A percentile compares a stretch with the other conserved stretches of the same genome.
phyloP scores from a whole-genome alignment of 352 stramenopile species.

The Globisporangium alternatum region DNA sequence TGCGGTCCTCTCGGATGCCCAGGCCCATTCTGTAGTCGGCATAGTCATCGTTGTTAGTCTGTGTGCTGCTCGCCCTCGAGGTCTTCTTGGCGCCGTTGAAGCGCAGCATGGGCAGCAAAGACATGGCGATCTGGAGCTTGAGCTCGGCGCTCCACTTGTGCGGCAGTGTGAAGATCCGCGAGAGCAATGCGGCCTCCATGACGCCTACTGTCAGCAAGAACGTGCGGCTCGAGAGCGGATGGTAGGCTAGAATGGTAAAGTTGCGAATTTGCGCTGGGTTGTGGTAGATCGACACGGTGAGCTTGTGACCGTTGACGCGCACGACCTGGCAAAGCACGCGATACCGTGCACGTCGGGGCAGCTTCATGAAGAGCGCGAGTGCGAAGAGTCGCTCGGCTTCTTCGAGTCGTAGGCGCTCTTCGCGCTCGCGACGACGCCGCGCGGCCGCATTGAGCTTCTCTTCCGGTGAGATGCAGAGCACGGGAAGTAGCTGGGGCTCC shows the following conservation, averaged over 20 bases:
- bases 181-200: slow-evolving; percentile 36
- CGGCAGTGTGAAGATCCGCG: slow-evolving; percentile 32
- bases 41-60: slow-evolving; percentile 5
- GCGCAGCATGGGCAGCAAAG: slow-evolving; percentile 32
- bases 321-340: slow-evolving; percentile 36
- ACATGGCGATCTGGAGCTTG: slow-evolving; percentile 38
- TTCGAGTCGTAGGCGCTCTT: slow-evolving; percentile 45
- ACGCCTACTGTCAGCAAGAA: slow-evolving; percentile 41
- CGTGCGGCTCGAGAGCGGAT: slow-evolving; percentile 36
- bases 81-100: slow-evolving; percentile 22
- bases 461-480: slow-evolving; percentile 41
- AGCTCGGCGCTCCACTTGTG: slow-evolving; percentile 46
- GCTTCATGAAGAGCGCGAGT: slow-evolving; percentile 38
- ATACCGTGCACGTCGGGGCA: slow-evolving; percentile 44
- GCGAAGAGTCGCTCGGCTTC: slow-evolving; percentile 47
- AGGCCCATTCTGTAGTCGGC: slow-evolving; percentile 32
- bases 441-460: slow-evolving; percentile 44
- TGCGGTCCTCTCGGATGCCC: slow-evolving; percentile 30
- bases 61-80: background rate
- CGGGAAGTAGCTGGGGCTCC: slow-evolving; percentile 6
- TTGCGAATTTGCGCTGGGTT: slow-evolving; percentile 54
- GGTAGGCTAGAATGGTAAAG: slow-evolving; percentile 49
- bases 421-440: slow-evolving; percentile 42
- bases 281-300: slow-evolving; percentile 65
- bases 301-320: slow-evolving; percentile 32